Percentiles rank a stretch among this genome's conserved stretches.
Conservation (phyloP, 1,284 basidiomycete genomes). For the Apiotrichum siamense region DNA sequence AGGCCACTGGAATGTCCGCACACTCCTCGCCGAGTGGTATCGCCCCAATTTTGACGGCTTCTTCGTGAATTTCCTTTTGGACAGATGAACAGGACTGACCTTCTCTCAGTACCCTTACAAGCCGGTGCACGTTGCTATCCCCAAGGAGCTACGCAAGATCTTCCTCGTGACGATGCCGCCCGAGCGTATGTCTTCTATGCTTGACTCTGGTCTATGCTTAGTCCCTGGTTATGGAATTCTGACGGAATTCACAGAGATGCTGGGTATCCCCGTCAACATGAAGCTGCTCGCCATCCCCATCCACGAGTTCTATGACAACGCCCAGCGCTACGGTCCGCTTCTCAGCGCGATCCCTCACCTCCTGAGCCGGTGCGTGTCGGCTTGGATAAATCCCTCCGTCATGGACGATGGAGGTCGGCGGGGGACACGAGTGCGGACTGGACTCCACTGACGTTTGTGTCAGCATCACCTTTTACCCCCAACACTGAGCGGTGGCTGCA, state of each 20-base stretch:
- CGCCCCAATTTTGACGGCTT: slow-evolving; percentile 96
- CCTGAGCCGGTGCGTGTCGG: slow-evolving; percentile 75
- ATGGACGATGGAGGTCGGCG: not conserved
- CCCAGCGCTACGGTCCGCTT: slow-evolving; percentile 88
- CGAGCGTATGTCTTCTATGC: slow-evolving; percentile 57
- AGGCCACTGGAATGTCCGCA: slow-evolving; percentile 76
- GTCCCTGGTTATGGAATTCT: too few species aligned
- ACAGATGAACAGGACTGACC: not conserved
- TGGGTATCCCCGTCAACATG: slow-evolving; percentile 97
- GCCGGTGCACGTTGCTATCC: slow-evolving; percentile 92
- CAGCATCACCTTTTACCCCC: slow-evolving; percentile 1
- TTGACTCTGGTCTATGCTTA: too few species aligned
- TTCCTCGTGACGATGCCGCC: slow-evolving; percentile 94
- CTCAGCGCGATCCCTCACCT: slow-evolving; percentile 90
- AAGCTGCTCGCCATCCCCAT: slow-evolving; percentile 92
- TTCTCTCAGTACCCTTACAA: slow-evolving; percentile 81
- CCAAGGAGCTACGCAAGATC: slow-evolving; percentile 96
- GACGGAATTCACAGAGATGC: slow-evolving; percentile 60
- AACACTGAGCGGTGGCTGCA: not conserved
- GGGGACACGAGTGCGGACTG: not conserved
- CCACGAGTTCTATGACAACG: slow-evolving; percentile 96
- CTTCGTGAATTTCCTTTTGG: slow-evolving; percentile 62
- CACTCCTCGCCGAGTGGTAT: slow-evolving; percentile 95
- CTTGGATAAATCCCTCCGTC: too few species aligned
- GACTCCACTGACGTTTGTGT: not conserved